Base-by-base conservation (phyloP, 2,329 filamentous ascomycete species). In the Botrytis fabae region DNA sequence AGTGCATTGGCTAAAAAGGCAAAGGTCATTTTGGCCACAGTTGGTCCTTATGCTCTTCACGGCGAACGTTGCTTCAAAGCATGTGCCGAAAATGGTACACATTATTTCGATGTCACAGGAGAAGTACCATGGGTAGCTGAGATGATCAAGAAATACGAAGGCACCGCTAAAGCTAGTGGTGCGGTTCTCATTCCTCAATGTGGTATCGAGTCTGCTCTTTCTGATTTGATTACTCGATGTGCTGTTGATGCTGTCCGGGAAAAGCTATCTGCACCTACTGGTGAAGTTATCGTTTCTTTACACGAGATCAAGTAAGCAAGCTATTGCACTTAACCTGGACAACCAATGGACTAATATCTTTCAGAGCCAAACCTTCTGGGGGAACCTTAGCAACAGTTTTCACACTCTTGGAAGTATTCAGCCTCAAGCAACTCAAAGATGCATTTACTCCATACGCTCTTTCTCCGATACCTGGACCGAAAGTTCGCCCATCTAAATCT, bases 311-410 rank as follows among this genome's bases (percentile, higher is more conserved):
- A 77, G 84, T 85, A 79, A 77, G 84, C 85, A 79, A 74, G 81
- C 28, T 32, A 68, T 57, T 32, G 18, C 6, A 10, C 32, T 61
- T 48, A 1, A 25, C 12, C 28, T 54, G 28, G 16, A 14, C 1
- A 14, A 10, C 8, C 40, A 28, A 28, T 73, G 40, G 14, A 22
- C 73, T 76, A 69, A 77, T 38, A 16, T 18, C 46, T 32, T 54
- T n/a, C 81, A 88, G 85, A 62, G 80, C 83, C 40, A 78, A 82
- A 1, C 86, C 88, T 4, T 92, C 90, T 1, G 90, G 90, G n/a
- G 90, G 90, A 64, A 91, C 92, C 2, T 82, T 95, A 7, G 85
- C 88, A 48, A 94, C 93, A 0, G 83, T 90, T 6, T 81, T 98
- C 22, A 86, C 80, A 64, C 76, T 90, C 35, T 84, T 89, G 73